These are phyloP conservation scores for Xylaria acuta DNA, from an alignment of 495 filamentous ascomycete species.

Conservation along the genomic window DNA sequence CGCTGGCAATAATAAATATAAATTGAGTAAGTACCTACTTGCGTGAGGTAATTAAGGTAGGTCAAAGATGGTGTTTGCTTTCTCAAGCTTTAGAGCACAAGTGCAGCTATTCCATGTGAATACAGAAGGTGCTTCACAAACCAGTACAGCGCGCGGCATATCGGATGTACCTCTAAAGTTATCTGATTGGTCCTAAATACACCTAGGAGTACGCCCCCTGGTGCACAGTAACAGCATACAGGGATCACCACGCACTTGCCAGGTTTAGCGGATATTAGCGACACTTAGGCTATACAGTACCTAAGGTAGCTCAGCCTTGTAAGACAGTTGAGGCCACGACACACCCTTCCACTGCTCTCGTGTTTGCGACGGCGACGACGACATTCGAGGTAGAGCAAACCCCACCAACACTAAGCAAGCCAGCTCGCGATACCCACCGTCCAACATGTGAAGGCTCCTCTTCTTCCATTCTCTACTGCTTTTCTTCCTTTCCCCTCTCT, in stretches of 20 bases:
- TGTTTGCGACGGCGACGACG: slow-evolving; percentile 9
- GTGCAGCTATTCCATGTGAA: too few species aligned
- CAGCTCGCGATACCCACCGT: background rate
- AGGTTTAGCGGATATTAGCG: slow-evolving; percentile 11
- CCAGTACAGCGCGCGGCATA: too few species aligned
- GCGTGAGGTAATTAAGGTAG: too few species aligned
- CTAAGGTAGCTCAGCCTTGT: slow-evolving; percentile 21
- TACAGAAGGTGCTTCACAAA: too few species aligned
- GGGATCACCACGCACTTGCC: background rate
- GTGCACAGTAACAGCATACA: background rate
- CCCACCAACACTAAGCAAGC: slow-evolving; percentile 16
- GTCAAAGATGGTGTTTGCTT: too few species aligned
- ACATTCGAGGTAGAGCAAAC: background rate
- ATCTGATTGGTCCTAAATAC: too few species aligned
- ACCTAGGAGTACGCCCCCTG: background rate
- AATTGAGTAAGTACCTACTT: too few species aligned
- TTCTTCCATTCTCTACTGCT: background rate
- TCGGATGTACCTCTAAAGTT: too few species aligned
- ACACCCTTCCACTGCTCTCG: background rate
- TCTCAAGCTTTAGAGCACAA: too few species aligned
- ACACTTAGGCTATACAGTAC: slow-evolving; percentile 14
- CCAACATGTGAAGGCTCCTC: slow-evolving; percentile 2
- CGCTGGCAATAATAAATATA: too few species aligned
- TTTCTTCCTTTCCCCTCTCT: background rate
- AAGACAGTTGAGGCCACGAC: slow-evolving; percentile 20